Conservation (phyloP, 1,284 basidiomycete genomes). For the Mycena citricolor region DNA sequence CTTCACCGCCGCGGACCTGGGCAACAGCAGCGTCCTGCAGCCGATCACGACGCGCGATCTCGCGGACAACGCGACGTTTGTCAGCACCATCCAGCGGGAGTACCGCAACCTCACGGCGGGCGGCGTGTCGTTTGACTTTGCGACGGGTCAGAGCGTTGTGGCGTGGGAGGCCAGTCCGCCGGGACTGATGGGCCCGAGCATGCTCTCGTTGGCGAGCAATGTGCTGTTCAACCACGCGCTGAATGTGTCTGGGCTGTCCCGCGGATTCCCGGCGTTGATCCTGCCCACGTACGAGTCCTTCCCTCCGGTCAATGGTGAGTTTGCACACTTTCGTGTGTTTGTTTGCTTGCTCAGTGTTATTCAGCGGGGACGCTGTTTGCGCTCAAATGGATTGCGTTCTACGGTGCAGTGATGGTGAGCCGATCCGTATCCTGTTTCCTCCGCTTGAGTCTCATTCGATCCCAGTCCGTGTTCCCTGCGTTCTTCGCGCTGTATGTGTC, state of each 20-base stretch:
- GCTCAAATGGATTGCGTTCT: slow-evolving; percentile 69
- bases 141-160: slow-evolving; percentile 47
- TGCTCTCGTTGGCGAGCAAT: slow-evolving; percentile 71
- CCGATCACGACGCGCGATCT: slow-evolving; percentile 31
- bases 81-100: slow-evolving; percentile 46
- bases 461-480: slow-evolving; percentile 61
- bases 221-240: slow-evolving; percentile 60
- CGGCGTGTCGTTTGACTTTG: slow-evolving; percentile 57
- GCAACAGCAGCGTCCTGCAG: slow-evolving; percentile 17
- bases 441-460: no score
- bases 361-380: slow-evolving; percentile 52
- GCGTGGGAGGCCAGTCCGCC: slow-evolving; percentile 65
- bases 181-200: slow-evolving; percentile 51
- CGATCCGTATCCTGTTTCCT: no score
- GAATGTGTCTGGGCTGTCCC: slow-evolving; percentile 43
- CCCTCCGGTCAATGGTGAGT: slow-evolving; percentile 42
- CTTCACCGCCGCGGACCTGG: slow-evolving; percentile 10
- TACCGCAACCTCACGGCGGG: slow-evolving; percentile 54
- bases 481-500: slow-evolving; percentile 79
- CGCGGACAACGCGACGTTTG: slow-evolving; percentile 54
- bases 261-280: slow-evolving; percentile 47
- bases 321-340: neutral
- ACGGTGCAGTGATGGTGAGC: slow-evolving; percentile 65
- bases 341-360: neutral
- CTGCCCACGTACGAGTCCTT: slow-evolving; percentile 54